phyloP scores from a whole-genome alignment of 805 yeast species.

The Candida schatavii region DNA sequence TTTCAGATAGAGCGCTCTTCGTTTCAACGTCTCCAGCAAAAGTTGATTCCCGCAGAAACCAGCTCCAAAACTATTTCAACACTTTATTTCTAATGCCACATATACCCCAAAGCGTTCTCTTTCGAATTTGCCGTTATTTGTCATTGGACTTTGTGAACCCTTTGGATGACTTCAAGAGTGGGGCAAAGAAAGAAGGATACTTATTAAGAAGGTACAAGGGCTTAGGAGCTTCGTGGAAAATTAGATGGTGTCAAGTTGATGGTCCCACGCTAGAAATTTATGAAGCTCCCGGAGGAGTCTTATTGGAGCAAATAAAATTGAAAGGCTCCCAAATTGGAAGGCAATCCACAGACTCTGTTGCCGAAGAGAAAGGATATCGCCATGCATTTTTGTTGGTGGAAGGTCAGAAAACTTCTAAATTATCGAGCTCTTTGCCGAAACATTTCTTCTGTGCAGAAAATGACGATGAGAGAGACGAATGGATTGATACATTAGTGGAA shows the following conservation, averaged over 20 bases:
- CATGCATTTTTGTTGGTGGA: constrained; percentile 62
- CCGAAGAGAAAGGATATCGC: constrained; percentile 48
- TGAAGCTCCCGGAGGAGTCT: constrained; percentile 55
- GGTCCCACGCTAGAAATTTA: constrained; percentile 55
- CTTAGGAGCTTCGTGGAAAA: constrained; percentile 62
- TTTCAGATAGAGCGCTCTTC: constrained; percentile 66
- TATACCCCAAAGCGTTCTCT: constrained; percentile 51
- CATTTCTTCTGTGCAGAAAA: constrained; percentile 79
- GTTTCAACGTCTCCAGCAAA: constrained; percentile 57
- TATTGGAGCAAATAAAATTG: constrained; percentile 51
- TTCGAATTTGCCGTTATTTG: constrained; percentile 59
- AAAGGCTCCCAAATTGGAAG: constrained; percentile 55
- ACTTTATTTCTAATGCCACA: constrained; percentile 56
- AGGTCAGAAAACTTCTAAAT: constrained; percentile 32
- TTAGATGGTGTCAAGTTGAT: constrained; percentile 64
- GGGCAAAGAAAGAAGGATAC: constrained; percentile 61
- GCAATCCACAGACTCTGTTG: constrained; percentile 41
- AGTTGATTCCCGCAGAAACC: constrained; percentile 57
- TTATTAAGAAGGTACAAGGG: constrained; percentile 64
- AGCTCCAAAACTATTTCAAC: constrained; percentile 57
- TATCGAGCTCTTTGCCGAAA: constrained; percentile 39
- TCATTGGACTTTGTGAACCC: constrained; percentile 66
- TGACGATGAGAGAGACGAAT: constrained; percentile 68
- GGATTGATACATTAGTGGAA: constrained; percentile 53
- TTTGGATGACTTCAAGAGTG: constrained; percentile 50